A percentile compares a stretch with the other conserved stretches of the same genome.
phyloP scores from a whole-genome alignment of 2,329 filamentous ascomycete species.

The Epichloe sp. region DNA sequence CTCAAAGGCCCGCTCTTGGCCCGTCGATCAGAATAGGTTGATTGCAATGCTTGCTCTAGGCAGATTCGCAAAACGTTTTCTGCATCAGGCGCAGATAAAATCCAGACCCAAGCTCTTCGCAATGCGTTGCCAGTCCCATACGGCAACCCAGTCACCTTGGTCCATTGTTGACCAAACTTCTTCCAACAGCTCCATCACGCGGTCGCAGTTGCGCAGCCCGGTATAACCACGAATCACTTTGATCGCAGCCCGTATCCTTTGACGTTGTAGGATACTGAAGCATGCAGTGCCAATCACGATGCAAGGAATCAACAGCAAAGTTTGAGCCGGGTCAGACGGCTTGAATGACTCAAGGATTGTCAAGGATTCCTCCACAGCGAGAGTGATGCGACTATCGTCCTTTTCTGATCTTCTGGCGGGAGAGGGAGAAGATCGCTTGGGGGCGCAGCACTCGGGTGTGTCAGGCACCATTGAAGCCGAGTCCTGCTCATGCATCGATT shows the following conservation, averaged over 20 bases:
- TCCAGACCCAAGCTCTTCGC: constrained; percentile 39
- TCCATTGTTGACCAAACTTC: constrained; percentile 49
- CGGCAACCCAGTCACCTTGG: constrained; percentile 39
- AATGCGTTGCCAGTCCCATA: constrained; percentile 53
- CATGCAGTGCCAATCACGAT: constrained; percentile 48
- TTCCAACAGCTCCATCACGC: constrained; percentile 39
- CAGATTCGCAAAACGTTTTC: constrained; percentile 7
- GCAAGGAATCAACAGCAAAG: constrained; percentile 45
- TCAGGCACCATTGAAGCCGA: constrained; percentile 9
- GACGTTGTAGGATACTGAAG: constrained; percentile 38
- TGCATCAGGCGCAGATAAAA: constrained; percentile 35
- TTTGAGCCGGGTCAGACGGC: constrained; percentile 44
- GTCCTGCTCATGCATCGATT: constrained; percentile 26
- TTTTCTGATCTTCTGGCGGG: constrained; percentile 33
- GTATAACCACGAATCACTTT: constrained; percentile 43
- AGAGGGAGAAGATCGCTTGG: constrained; percentile 27
- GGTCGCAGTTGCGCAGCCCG: constrained; percentile 44
- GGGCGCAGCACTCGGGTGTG: constrained; percentile 8
- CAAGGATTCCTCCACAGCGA: constrained; percentile 44
- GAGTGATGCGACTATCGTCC: constrained; percentile 37
- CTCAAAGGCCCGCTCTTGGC: too few species aligned
- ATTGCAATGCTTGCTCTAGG: too few species aligned
- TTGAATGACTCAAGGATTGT: constrained; percentile 40
- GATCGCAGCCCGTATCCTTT: constrained; percentile 37
- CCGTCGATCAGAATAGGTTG: too few species aligned